Evolutionary conservation across 2,329 filamentous ascomycete species (phyloP), one percentile per base, ranked within the genome.

Genomic region (Colletotrichum camelliae): DNA sequence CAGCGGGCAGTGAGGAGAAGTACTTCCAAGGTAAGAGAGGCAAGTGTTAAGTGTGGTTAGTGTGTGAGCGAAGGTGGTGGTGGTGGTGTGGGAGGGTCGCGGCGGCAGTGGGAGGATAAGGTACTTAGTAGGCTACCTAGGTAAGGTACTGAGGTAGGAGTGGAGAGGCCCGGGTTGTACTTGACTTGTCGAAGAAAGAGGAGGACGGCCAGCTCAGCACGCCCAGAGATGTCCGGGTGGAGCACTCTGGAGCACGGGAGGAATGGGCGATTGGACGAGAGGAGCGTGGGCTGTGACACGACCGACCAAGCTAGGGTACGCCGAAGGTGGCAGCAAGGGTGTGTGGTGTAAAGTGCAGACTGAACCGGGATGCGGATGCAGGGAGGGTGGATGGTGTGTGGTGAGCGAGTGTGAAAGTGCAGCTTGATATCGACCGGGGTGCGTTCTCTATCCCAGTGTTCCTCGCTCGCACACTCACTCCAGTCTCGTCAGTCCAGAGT

Each of bases 251-350:
- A 74, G 74, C 74, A 60, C 72, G 70, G 77, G 70, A 77, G 77
- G 77, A 77, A 77, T 69, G 77, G 79, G 78, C 80, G 82, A 83
- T 83, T 83, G 82, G 82, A 73, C 78, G 77, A 75, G 77, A 78
- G 77, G 77, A 64, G 79, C 75, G 81, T 79, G 77, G 81, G 81
- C 81, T 83, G 82, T 83, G 81, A 83, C 82, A 76, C 72, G 71
- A 76, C 74, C 52, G 57, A 74, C 70, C 70, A 73, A 65, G 66
- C 71, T 75, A 74, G 74, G 74, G 66, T 75, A 71, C 74, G 66
- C 74, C 74, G 74, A 76, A 75, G 69, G 73, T 74, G 58, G 70
- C 48, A 76, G 74, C 60, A 70, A 70, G 74, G 74, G 71, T 76
- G 74, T 69, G 70, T 61, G 72, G 64, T 74, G 61, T 72, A 72